phyloP scores from a whole-genome alignment of 129 eudicot genomes.

The Rutidosis leptorrhynchoides region DNA sequence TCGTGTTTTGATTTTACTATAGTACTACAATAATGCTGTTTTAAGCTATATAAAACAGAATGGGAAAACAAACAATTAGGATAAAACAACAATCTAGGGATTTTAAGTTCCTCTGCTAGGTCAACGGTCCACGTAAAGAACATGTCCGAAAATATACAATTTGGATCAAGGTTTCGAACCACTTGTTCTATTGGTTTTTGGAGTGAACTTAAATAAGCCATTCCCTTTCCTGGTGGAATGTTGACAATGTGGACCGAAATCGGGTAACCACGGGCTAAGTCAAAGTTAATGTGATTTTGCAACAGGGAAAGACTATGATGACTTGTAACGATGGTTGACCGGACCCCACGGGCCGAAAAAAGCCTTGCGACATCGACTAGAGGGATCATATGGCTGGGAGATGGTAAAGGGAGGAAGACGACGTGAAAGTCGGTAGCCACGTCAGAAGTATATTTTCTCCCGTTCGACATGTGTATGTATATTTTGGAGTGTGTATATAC shows the following conservation, averaged over 20 bases:
- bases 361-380: constrained; percentile 32
- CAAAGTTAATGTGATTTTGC: too few relatives aligned
- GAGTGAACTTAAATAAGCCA: too few relatives aligned
- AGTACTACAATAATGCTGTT: constrained; percentile 18
- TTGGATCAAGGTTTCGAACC: constrained; percentile 22
- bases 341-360: constrained; percentile 31
- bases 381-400: constrained; percentile 39
- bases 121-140: constrained; percentile 47
- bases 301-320: too few relatives aligned
- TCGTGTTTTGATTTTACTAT: constrained; percentile 31
- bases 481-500: too few relatives aligned
- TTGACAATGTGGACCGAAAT: too few relatives aligned
- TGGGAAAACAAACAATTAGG: constrained; percentile 21
- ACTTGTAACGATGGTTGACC: too few relatives aligned
- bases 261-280: too few relatives aligned
- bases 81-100: constrained; percentile 43
- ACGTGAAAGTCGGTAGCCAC: constrained; percentile 36
- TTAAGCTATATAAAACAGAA: constrained; percentile 25
- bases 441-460: too few relatives aligned
- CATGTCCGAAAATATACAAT: constrained; percentile 46
- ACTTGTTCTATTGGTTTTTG: constrained; percentile 23
- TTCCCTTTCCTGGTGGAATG: too few relatives aligned
- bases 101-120: constrained; percentile 36
- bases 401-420: constrained; percentile 32
- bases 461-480: too few relatives aligned